Conservation (phyloP, 2,329 filamentous ascomycete species). For the Sordariomycetes sp. region DNA sequence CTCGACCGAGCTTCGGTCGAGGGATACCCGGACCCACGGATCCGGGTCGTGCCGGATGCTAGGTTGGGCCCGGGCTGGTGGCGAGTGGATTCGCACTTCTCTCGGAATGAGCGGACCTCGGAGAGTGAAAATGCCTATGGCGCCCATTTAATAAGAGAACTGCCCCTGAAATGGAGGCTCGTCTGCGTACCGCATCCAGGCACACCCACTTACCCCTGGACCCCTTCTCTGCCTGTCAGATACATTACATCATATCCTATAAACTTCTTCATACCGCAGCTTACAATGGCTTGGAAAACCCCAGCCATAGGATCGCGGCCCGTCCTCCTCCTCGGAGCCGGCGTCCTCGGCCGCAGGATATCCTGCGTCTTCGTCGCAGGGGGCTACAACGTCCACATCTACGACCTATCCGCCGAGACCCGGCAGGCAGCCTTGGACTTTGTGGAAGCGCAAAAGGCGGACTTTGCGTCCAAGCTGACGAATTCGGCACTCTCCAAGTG, state of each 20-base stretch:
- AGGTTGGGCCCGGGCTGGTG: no score
- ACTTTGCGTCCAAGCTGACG: conserved; percentile 8
- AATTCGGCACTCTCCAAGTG: conserved; percentile 7
- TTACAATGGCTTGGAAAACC: conserved; percentile 11
- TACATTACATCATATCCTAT: not conserved
- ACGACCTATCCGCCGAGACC: conserved; percentile 27
- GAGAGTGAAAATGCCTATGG: no score
- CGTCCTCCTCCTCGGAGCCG: conserved; percentile 27
- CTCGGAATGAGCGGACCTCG: no score
- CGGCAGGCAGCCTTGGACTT: conserved; percentile 25
- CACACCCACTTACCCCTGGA: no score
- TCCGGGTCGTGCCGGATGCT: no score
- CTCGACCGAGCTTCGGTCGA: no score
- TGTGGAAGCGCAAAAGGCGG: conserved; percentile 21
- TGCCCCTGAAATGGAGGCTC: no score
- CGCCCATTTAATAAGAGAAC: no score
- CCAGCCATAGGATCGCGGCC: conserved; percentile 15
- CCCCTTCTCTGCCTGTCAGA: no score
- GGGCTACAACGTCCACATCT: conserved; percentile 29
- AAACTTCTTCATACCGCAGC: not conserved
- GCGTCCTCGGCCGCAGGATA: conserved; percentile 30
- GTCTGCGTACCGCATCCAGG: no score
- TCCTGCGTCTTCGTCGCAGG: conserved; percentile 26
- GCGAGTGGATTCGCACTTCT: no score
- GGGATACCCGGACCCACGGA: no score